phyloP scores from a whole-genome alignment of 352 stramenopile genomes.

The Globisporangium yorkense region DNA sequence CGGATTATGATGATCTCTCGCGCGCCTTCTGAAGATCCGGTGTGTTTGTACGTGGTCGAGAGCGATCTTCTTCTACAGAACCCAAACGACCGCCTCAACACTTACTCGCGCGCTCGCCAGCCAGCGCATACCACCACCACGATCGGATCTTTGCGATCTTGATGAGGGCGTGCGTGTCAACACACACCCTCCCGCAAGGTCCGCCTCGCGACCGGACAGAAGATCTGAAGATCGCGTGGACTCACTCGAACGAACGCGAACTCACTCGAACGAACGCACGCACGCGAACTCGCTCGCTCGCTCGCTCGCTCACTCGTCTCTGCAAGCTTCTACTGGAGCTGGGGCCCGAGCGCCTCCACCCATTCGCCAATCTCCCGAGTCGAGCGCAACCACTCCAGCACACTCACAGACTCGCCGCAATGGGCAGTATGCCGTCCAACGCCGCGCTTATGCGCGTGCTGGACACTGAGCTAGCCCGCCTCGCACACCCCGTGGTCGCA shows the following conservation, averaged over 20 bases:
- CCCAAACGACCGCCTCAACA: neutral
- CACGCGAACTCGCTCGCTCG: neutral
- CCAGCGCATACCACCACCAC: neutral
- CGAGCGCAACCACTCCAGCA: neutral
- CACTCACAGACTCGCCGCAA: neutral
- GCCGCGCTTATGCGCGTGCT: conserved; percentile 1
- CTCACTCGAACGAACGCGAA: no score
- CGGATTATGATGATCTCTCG: neutral
- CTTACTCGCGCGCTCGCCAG: neutral
- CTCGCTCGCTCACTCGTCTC: neutral
- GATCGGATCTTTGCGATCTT: neutral
- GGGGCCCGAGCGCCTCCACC: neutral
- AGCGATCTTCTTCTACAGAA: conserved; percentile 1
- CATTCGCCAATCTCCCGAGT: conserved; percentile 1
- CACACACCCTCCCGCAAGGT: neutral
- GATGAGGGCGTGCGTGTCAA: neutral
- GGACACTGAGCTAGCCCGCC: conserved; percentile 1
- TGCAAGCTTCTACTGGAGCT: neutral
- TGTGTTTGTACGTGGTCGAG: neutral
- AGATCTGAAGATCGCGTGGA: neutral
- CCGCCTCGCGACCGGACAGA: neutral
- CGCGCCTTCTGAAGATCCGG: neutral
- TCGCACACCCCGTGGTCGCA: neutral
- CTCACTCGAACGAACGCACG: neutral
- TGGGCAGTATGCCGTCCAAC: conserved; percentile 1